phyloP scores from a whole-genome alignment of 2,329 filamentous ascomycete genomes.

The Aspergillus sergii region DNA sequence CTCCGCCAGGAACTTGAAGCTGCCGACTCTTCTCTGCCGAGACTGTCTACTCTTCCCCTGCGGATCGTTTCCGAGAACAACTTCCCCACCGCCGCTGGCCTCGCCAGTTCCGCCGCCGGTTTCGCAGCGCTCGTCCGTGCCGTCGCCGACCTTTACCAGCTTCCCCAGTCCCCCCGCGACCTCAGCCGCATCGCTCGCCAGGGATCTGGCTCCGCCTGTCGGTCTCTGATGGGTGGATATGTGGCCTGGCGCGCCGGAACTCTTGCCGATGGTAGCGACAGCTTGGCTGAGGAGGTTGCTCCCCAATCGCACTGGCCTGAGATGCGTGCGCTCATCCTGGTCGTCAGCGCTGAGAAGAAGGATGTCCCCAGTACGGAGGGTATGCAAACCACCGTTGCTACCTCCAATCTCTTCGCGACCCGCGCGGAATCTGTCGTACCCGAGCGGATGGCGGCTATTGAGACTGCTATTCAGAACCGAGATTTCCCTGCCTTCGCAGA shows the following conservation, averaged over 20 bases:
- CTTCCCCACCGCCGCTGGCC: slow-evolving; percentile 94
- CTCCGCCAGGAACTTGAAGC: slow-evolving; percentile 77
- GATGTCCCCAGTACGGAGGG: slow-evolving; percentile 88
- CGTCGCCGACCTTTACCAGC: slow-evolving; percentile 87
- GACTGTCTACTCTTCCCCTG: slow-evolving; percentile 74
- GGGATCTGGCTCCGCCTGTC: slow-evolving; percentile 91
- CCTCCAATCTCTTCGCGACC: slow-evolving; percentile 81
- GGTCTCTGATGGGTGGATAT: slow-evolving; percentile 91
- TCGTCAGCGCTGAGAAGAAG: slow-evolving; percentile 93
- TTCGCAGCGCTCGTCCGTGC: slow-evolving; percentile 71
- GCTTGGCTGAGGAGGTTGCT: slow-evolving; percentile 83
- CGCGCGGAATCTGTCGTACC: slow-evolving; percentile 79
- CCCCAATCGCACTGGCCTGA: slow-evolving; percentile 89
- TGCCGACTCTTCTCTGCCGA: slow-evolving; percentile 72
- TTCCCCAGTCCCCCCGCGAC: slow-evolving; percentile 77
- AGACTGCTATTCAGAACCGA: slow-evolving; percentile 72
- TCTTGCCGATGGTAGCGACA: slow-evolving; percentile 78
- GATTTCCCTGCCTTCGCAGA: slow-evolving; percentile 88
- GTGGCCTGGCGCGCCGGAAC: slow-evolving; percentile 89
- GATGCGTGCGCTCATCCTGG: slow-evolving; percentile 90
- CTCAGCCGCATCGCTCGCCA: slow-evolving; percentile 89
- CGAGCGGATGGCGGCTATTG: slow-evolving; percentile 79
- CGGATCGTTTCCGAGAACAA: slow-evolving; percentile 96
- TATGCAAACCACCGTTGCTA: slow-evolving; percentile 96
- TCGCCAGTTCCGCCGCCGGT: slow-evolving; percentile 68